Evolutionary conservation across 2,329 filamentous ascomycete genomes (phyloP).

Genomic region (Cytospora piceicola): DNA sequence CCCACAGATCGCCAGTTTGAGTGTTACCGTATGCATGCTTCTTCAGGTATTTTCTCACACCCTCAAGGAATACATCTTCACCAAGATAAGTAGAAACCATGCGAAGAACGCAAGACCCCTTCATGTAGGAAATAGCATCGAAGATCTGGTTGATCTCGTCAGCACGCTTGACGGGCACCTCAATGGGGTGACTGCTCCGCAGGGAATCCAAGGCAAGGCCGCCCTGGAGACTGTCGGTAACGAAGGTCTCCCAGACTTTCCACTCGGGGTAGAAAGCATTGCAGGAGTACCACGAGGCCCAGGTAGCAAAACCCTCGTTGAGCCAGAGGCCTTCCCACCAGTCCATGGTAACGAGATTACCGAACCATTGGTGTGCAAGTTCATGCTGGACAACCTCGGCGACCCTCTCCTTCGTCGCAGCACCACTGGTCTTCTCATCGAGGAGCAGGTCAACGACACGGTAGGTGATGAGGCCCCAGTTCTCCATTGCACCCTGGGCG

Average conservation of each 20-base stretch:
- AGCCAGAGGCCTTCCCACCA: slow-evolving; percentile 94
- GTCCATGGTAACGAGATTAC: slow-evolving; percentile 90
- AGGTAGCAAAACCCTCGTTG: slow-evolving; percentile 89
- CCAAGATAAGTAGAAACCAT: slow-evolving; percentile 97
- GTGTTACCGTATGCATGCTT: slow-evolving; percentile 98
- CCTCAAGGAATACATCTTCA: slow-evolving; percentile 90
- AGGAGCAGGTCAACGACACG: slow-evolving; percentile 88
- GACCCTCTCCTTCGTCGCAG: slow-evolving; percentile 87
- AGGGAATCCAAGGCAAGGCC: slow-evolving; percentile 87
- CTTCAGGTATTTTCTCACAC: slow-evolving; percentile 87
- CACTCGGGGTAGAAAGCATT: slow-evolving; percentile 96
- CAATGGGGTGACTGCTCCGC: slow-evolving; percentile 93
- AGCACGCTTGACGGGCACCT: slow-evolving; percentile 92
- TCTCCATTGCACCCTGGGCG: slow-evolving; percentile 95
- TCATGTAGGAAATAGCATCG: slow-evolving; percentile 95
- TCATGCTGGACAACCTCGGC: slow-evolving; percentile 97
- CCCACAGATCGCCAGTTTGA: slow-evolving; percentile 87
- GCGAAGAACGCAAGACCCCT: slow-evolving; percentile 91
- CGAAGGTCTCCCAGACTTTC: slow-evolving; percentile 97
- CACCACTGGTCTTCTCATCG: slow-evolving; percentile 89
- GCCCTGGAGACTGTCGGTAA: slow-evolving; percentile 88
- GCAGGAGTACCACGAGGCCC: slow-evolving; percentile 84
- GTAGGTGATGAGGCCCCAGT: slow-evolving; percentile 96
- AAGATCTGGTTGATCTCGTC: slow-evolving; percentile 99
- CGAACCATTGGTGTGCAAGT: slow-evolving; percentile 92